phyloP scores from a whole-genome alignment of 2,329 filamentous ascomycete genomes.

The Chaetomiaceae sp. region DNA sequence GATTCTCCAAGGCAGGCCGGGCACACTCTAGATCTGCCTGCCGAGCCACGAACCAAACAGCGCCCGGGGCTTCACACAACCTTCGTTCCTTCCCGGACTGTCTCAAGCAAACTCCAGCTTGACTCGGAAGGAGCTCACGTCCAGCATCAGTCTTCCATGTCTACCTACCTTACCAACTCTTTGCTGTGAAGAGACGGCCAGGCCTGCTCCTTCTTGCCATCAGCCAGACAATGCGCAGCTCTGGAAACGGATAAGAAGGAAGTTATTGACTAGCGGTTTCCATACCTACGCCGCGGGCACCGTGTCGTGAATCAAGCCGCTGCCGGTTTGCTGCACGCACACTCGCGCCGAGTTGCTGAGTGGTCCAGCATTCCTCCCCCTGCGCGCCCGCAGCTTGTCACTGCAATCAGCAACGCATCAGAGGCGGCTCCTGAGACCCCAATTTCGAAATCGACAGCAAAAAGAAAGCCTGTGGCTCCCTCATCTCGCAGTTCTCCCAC shows the following conservation, averaged over 20 bases:
- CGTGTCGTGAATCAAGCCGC: background rate
- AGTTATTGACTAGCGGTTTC: slow-evolving; percentile 2
- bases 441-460: slow-evolving; percentile 15
- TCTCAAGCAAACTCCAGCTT: background rate
- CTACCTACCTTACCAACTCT: no score
- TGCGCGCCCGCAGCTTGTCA: slow-evolving; percentile 2
- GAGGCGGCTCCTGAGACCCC: slow-evolving; percentile 13
- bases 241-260: no score
- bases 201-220: no score
- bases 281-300: background rate
- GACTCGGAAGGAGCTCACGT: background rate
- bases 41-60: no score
- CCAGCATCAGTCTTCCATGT: no score
- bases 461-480: slow-evolving; percentile 16
- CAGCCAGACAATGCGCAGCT: no score
- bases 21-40: no score
- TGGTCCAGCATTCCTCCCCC: background rate
- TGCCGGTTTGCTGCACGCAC: slow-evolving; percentile 4
- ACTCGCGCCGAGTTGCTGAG: background rate
- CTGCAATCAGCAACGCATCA: slow-evolving; percentile 4
- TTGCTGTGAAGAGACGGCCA: no score
- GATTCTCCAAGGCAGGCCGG: no score
- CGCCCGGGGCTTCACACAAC: no score
- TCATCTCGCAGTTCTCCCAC: slow-evolving; percentile 20
- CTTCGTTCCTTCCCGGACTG: background rate